Conservation (phyloP, 768 basidiomycete genomes). For the Termitomyces titanicus region DNA sequence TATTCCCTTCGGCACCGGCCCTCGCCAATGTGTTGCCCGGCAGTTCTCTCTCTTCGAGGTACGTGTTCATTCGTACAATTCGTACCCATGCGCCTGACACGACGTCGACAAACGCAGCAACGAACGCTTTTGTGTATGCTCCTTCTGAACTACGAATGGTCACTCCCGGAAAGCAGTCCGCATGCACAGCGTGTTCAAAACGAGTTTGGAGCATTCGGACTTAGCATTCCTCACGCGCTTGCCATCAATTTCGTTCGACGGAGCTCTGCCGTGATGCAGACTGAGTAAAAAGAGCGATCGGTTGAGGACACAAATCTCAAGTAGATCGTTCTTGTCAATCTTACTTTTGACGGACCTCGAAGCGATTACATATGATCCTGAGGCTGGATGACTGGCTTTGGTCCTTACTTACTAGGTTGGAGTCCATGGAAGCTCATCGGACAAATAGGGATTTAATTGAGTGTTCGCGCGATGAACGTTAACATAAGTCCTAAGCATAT, state of each 20-base stretch:
- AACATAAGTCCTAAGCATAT: too few species aligned
- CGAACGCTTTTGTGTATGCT: conserved; percentile 31
- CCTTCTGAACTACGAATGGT: conserved; percentile 29
- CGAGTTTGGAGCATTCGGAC: conserved; percentile 31
- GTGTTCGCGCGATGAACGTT: too few species aligned
- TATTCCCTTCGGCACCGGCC: conserved; percentile 29
- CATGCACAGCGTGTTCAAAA: conserved; percentile 26
- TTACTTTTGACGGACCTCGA: neutral
- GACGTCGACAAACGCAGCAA: conserved; percentile 23
- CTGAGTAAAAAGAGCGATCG: too few species aligned
- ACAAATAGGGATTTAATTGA: too few species aligned
- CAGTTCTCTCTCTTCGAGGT: conserved; percentile 26
- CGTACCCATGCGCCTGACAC: neutral
- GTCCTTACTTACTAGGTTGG: too few species aligned
- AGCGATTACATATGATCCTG: too few species aligned
- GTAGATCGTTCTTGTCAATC: too few species aligned
- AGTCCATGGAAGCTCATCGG: too few species aligned
- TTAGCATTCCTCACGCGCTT: conserved; percentile 30
- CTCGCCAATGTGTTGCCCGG: conserved; percentile 30
- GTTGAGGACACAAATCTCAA: too few species aligned
- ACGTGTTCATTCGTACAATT: neutral
- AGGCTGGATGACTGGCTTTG: too few species aligned
- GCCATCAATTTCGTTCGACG: conserved; percentile 24
- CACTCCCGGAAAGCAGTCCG: conserved; percentile 22
- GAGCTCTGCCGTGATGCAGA: too few species aligned